phyloP scores from a whole-genome alignment of 2,329 filamentous ascomycete species.

The Cytospora piceae region DNA sequence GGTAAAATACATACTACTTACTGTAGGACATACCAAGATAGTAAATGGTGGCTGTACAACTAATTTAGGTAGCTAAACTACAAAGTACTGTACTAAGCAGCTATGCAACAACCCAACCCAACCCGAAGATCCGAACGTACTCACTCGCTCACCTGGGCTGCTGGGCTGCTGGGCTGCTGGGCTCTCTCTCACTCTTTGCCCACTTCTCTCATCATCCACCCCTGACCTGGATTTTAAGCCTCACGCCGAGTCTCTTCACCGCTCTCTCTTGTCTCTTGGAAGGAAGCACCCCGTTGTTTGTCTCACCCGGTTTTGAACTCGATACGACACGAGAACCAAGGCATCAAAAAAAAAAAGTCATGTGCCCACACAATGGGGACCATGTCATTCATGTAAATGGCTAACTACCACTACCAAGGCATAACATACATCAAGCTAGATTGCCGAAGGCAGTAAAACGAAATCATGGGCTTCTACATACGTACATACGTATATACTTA shows the following conservation, averaged over 20 bases:
- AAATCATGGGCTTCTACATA: no score
- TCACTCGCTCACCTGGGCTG: neutral
- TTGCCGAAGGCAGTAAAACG: neutral
- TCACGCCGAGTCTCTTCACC: conserved; percentile 26
- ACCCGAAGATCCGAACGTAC: conserved; percentile 20
- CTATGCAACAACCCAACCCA: neutral
- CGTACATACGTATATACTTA: neutral
- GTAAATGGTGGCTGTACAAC: no score
- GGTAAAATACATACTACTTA: neutral
- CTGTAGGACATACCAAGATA: no score
- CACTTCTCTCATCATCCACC: conserved; percentile 5
- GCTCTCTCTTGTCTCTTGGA: conserved; percentile 12
- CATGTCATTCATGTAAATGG: conserved; percentile 9
- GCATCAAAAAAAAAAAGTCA: neutral
- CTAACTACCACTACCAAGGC: conserved; percentile 13
- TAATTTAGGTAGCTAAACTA: no score
- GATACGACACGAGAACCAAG: neutral
- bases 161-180: no score
- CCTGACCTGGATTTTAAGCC: conserved; percentile 25
- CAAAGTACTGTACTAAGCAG: neutral
- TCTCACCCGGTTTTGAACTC: neutral
- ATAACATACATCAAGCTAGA: conserved; percentile 3
- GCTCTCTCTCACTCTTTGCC: neutral
- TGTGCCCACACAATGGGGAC: conserved; percentile 8
- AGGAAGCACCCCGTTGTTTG: conserved; percentile 2